phyloP scores from a whole-genome alignment of 495 filamentous ascomycete species.

The Penicillium nucicola region DNA sequence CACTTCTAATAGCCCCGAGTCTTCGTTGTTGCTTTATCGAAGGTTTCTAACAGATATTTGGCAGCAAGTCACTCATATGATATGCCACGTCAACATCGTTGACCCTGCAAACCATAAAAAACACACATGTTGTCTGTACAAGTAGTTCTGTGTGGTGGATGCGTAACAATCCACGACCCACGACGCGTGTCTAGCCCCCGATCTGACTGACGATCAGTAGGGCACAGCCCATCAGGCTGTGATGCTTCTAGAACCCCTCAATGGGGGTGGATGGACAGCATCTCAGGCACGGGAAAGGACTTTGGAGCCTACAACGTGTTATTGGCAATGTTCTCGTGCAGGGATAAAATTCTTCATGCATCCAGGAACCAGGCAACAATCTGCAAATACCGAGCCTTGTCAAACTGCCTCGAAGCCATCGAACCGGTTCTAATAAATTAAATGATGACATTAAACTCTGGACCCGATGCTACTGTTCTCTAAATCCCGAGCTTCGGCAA shows the following conservation, averaged over 20 bases:
- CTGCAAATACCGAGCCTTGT: not conserved
- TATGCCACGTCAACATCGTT: not conserved
- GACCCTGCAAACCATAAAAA: not conserved
- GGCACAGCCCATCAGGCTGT: slow-evolving; percentile 1
- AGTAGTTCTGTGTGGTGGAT: not conserved
- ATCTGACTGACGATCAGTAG: slow-evolving; percentile 6
- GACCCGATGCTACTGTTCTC: not conserved
- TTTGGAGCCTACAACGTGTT: not conserved
- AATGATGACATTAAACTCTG: not conserved
- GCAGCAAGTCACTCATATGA: not conserved
- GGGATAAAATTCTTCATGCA: not conserved
- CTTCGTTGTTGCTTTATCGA: not conserved
- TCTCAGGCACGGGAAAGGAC: not conserved
- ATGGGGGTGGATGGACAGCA: not conserved
- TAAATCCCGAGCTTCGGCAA: not conserved
- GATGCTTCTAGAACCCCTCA: slow-evolving; percentile 7
- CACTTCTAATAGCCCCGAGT: not conserved
- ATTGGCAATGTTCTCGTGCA: not conserved
- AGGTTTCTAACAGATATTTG: not conserved
- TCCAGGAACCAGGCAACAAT: slow-evolving; percentile 1
- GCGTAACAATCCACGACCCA: slow-evolving; percentile 5
- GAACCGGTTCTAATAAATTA: not conserved
- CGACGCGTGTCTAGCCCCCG: slow-evolving; percentile 9
- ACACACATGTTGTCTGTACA: not conserved
- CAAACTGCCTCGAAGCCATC: not conserved